Conservation (phyloP, 257 asterid species). For the Cordia subcordata region DNA sequence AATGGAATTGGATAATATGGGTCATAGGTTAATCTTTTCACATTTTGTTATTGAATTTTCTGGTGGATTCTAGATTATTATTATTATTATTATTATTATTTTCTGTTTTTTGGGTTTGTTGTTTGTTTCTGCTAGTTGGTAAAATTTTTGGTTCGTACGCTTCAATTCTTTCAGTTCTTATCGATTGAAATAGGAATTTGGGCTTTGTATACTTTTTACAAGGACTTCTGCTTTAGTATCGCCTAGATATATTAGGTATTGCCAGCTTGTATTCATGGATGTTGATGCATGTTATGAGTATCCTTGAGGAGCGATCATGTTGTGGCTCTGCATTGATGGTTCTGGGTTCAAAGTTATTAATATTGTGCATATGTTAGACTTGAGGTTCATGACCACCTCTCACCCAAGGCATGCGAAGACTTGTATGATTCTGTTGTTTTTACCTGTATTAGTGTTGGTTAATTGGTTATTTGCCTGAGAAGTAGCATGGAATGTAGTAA, state of each 20-base stretch:
- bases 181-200: slow-evolving; percentile 5
- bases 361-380: slow-evolving; percentile 15
- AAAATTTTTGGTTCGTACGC: slow-evolving; percentile 16
- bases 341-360: slow-evolving; percentile 25
- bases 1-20: slow-evolving; percentile 5
- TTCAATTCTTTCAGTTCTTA: background rate
- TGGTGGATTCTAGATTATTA: slow-evolving; percentile 9
- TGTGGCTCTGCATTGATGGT: slow-evolving; percentile 19
- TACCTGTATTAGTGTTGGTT: slow-evolving; percentile 7
- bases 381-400: slow-evolving; percentile 17
- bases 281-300: slow-evolving; percentile 1
- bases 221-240: background rate
- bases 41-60: slow-evolving; percentile 7
- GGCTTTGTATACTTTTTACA: slow-evolving; percentile 3
- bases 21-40: background rate
- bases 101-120: slow-evolving; percentile 12
- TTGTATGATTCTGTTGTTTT: slow-evolving; percentile 24
- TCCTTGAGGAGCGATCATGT: slow-evolving; percentile 5
- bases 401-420: slow-evolving; percentile 30
- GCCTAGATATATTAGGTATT: too few species aligned
- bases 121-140: slow-evolving; percentile 12
- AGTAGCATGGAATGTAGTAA: slow-evolving; percentile 24
- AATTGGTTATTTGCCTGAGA: slow-evolving; percentile 18
- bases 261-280: too few species aligned
- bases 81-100: slow-evolving; percentile 1